Conservation (phyloP, 495 filamentous ascomycete species). For the Neurospora pannonica region DNA sequence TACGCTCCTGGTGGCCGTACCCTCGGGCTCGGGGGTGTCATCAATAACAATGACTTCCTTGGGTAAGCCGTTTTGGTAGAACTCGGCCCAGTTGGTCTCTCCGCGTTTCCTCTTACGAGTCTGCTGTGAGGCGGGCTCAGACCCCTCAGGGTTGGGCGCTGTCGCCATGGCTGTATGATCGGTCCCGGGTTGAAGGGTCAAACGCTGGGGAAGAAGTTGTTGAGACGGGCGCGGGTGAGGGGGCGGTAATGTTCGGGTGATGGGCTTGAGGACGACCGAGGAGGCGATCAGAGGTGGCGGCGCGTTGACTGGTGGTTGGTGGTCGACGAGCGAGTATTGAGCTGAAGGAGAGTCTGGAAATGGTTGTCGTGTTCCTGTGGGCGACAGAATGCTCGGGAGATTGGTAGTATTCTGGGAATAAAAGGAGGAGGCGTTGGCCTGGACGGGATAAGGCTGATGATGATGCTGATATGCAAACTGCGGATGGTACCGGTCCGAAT, state of each 20-base stretch:
- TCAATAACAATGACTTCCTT: slow-evolving; percentile 95
- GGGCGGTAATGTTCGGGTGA: not conserved
- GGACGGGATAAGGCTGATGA: slow-evolving; percentile 14
- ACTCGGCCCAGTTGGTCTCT: slow-evolving; percentile 75
- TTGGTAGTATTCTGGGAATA: not conserved
- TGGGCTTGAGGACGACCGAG: not conserved
- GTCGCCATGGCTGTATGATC: slow-evolving; percentile 29
- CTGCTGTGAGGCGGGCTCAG: slow-evolving; percentile 19
- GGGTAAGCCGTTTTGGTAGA: slow-evolving; percentile 87
- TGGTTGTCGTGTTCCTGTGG: slow-evolving; percentile 8
- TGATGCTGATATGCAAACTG: slow-evolving; percentile 9
- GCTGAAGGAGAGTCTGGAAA: slow-evolving; percentile 41
- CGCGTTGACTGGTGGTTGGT: slow-evolving; percentile 28
- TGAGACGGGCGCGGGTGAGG: not conserved
- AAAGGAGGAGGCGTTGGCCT: slow-evolving; percentile 34
- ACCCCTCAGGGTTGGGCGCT: slow-evolving; percentile 17
- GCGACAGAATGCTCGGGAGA: not conserved
- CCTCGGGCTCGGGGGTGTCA: slow-evolving; percentile 66
- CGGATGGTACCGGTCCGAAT: slow-evolving; percentile 59
- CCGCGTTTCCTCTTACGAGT: slow-evolving; percentile 44
- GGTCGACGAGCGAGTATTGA: slow-evolving; percentile 21
- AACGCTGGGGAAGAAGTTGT: not conserved
- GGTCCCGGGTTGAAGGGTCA: slow-evolving; percentile 11
- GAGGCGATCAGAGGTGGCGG: slow-evolving; percentile 20
- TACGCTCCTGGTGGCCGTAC: slow-evolving; percentile 17